These are phyloP conservation scores for Geotrichum bryndzae DNA, from an alignment of 1,139 yeast species.

Conservation along the genomic window DNA sequence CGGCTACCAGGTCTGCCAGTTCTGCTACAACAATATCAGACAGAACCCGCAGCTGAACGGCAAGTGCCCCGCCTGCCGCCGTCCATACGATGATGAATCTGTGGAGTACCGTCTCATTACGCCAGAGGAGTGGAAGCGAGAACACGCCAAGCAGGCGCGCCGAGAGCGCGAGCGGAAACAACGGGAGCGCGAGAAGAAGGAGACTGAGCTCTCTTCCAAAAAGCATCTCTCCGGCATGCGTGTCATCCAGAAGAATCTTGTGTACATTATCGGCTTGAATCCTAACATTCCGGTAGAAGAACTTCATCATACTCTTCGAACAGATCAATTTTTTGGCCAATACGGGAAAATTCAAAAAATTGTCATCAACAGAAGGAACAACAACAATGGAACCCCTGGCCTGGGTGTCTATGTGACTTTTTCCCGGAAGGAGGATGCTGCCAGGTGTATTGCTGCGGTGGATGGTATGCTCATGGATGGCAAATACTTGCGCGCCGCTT, in stretches of 20 bases:
- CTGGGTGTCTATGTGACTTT: slow-evolving; percentile 95
- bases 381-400: slow-evolving; percentile 56
- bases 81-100: slow-evolving; percentile 86
- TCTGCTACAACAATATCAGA: slow-evolving; percentile 93
- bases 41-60: slow-evolving; percentile 78
- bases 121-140: slow-evolving; percentile 55
- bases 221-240: slow-evolving; percentile 95
- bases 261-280: slow-evolving; percentile 90
- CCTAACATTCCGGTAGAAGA: slow-evolving; percentile 91
- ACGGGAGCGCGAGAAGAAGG: slow-evolving; percentile 86
- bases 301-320: slow-evolving; percentile 71
- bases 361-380: slow-evolving; percentile 74
- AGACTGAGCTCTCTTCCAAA: slow-evolving; percentile 64
- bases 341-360: slow-evolving; percentile 93
- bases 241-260: slow-evolving; percentile 94
- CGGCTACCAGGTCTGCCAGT: slow-evolving; percentile 97
- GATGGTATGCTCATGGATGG: slow-evolving; percentile 96
- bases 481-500: slow-evolving; percentile 79
- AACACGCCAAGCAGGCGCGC: slow-evolving; percentile 20
- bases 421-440: slow-evolving; percentile 44
- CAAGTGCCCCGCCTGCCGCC: slow-evolving; percentile 95
- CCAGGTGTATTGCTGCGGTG: slow-evolving; percentile 35
- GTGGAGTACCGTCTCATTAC: slow-evolving; percentile 82
- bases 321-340: slow-evolving; percentile 95
- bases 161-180: slow-evolving; percentile 60